Conservation (phyloP, 1,284 basidiomycete species). For the Cryptococcus sp. region DNA sequence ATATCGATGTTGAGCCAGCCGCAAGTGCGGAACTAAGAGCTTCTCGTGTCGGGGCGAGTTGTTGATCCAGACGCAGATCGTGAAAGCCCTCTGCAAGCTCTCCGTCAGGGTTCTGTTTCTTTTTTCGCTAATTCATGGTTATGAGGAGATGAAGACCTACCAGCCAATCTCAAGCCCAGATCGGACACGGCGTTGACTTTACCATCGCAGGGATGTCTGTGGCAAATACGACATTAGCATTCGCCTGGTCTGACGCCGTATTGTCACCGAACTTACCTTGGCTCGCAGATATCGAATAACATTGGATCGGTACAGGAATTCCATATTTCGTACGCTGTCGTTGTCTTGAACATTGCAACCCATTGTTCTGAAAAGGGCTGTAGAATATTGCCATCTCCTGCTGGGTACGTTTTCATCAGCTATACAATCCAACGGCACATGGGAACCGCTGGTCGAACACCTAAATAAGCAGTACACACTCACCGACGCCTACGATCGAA, state of each 20-base stretch:
- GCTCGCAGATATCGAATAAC: slow-evolving; percentile 89
- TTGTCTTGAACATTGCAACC: slow-evolving; percentile 78
- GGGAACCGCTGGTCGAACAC: not conserved
- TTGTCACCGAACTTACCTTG: slow-evolving; percentile 61
- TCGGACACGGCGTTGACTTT: slow-evolving; percentile 85
- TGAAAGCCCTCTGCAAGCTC: slow-evolving; percentile 72
- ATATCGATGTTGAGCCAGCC: slow-evolving; percentile 74
- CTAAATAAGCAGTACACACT: slow-evolving; percentile 2
- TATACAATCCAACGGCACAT: slow-evolving; percentile 3
- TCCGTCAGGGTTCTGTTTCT: too few species aligned
- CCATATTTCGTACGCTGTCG: slow-evolving; percentile 84
- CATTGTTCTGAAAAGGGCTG: slow-evolving; percentile 81
- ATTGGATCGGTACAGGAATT: slow-evolving; percentile 80
- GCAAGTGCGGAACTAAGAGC: slow-evolving; percentile 75
- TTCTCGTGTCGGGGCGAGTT: slow-evolving; percentile 82
- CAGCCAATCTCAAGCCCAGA: slow-evolving; percentile 73
- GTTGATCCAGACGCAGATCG: slow-evolving; percentile 84
- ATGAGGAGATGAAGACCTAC: slow-evolving; percentile 18
- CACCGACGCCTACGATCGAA: slow-evolving; percentile 27
- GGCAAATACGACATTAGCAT: not conserved
- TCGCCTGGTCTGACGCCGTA: not conserved
- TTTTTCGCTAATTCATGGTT: too few species aligned
- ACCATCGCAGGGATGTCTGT: slow-evolving; percentile 77
- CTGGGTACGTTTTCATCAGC: slow-evolving; percentile 16
- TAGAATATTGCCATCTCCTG: slow-evolving; percentile 48